A percentile compares a stretch with the other conserved stretches of the same genome.
Evolutionary conservation across 306 rosid genomes (phyloP).

Genomic region (Sicyos baderoa): DNA sequence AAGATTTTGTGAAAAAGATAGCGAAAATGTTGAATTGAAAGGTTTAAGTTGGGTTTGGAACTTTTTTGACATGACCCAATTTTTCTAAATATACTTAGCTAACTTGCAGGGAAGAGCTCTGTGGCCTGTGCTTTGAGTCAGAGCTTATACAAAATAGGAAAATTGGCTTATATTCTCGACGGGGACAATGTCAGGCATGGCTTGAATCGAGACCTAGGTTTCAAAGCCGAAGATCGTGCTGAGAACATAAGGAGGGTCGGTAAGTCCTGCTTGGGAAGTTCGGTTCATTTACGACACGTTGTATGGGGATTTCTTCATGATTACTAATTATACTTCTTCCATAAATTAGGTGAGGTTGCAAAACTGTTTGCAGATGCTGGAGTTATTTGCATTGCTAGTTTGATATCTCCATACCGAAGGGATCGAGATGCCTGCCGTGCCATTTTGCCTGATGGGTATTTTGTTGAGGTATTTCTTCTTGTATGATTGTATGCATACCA

Average conservation of each 20-base stretch:
- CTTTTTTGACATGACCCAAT: not conserved
- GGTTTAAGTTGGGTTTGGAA: too few relatives aligned
- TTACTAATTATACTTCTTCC: conserved; percentile 5
- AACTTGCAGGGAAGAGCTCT: conserved; percentile 77
- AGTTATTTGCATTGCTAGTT: conserved; percentile 73
- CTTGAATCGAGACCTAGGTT: conserved; percentile 71
- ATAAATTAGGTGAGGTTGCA: conserved; percentile 80
- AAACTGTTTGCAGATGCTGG: conserved; percentile 93
- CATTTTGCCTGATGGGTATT: conserved; percentile 66
- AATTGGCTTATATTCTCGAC: conserved; percentile 70
- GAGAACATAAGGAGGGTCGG: conserved; percentile 96
- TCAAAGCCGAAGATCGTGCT: conserved; percentile 91
- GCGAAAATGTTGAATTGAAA: too few relatives aligned
- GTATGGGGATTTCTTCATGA: not conserved
- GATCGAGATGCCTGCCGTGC: conserved; percentile 89
- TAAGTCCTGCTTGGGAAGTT: conserved; percentile 24
- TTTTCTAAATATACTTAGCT: not conserved
- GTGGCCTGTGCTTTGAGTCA: conserved; percentile 88
- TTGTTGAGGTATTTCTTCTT: conserved; percentile 56
- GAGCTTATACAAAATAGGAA: conserved; percentile 59
- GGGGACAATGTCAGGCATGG: conserved; percentile 98
- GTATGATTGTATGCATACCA: not conserved
- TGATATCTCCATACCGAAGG: conserved; percentile 73
- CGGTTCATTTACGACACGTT: not conserved
- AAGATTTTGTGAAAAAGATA: not conserved